Base-by-base conservation (phyloP, 345 rosid genomes). In the Eucalyptus regnans region DNA sequence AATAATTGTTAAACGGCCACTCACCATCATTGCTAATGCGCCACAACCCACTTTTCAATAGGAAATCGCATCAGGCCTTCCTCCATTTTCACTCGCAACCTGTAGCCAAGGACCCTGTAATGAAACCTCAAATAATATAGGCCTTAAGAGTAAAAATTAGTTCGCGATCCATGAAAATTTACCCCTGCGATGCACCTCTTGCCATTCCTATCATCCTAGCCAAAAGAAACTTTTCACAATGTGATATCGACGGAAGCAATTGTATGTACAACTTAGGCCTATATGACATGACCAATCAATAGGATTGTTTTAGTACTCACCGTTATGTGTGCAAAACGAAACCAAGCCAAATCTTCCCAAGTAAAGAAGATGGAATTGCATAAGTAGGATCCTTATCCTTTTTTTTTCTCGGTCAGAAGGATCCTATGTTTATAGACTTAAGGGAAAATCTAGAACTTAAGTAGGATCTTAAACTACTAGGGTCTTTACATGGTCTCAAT, bases 1-100 rank as follows among this genome's bases (percentile, higher is more conserved):
- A 51, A 17, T 7, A 8, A 4, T 51, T 51, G 56, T 13, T n/a
- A 64, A 11, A 3, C 1, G 22, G 2, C 2, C 5, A 6, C 4
- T 31, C 43, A 4, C 79, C 79, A 31, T 4, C 79, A 8, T 6
- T 0, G 22, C 12, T 66, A 64, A n/a, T n/a, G 5, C 3, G 4
- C 76, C n/a, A 64, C 11, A n/a, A 4, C 3, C 76, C 41, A 31
- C 76, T 7, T 66, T 66, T 66, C 41, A 7, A 13, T 66, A 66
- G 5, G 6, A 66, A 66, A n/a, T 66, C 7, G 76, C 5, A 14
- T 7, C 1, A n/a, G 76, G 41, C 76, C 20, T 31, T 8, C 56
- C 37, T 22, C 79, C 79, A 66, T 66, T 66, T 31, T 66, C 8
- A 3, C 79, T 16, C 79, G 5, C 43, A 8, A 31, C 79, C 22